Evolutionary conservation across 139 green algal species (phyloP).

Genomic region (Pleodorina starrii): DNA sequence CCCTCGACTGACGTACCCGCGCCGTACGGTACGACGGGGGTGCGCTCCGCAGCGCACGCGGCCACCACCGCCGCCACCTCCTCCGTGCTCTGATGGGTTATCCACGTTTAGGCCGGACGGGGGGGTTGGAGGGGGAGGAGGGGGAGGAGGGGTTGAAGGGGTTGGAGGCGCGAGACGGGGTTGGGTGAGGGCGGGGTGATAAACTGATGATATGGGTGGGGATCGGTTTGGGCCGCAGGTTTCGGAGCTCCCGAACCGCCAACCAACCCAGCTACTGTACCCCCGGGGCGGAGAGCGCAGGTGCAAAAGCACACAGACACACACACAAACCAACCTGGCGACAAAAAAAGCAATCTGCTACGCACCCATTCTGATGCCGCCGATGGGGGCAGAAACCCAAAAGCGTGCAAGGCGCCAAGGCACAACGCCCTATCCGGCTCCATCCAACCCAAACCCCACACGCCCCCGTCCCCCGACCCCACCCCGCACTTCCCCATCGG

Average conservation of each 20-base stretch:
- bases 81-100: constrained; percentile 48
- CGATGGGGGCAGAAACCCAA: background rate
- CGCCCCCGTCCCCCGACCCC: background rate
- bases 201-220: background rate
- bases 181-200: background rate
- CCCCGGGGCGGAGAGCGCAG: too few relatives aligned
- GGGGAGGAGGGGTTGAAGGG: background rate
- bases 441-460: background rate
- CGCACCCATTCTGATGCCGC: background rate
- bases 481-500: too few relatives aligned
- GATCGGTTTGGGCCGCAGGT: background rate
- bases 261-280: too few relatives aligned
- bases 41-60: constrained; percentile 51
- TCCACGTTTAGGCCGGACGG: too few relatives aligned
- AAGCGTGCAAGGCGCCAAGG: background rate
- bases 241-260: too few relatives aligned
- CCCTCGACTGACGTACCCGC: constrained; percentile 78
- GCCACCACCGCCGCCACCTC: constrained; percentile 65
- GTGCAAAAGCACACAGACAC: too few relatives aligned
- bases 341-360: background rate
- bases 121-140: background rate
- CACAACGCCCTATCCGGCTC: background rate
- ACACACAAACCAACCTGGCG: too few relatives aligned
- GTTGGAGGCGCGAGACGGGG: background rate
- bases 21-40: constrained; percentile 76